Base-by-base conservation (phyloP, 2,329 filamentous ascomycete genomes). In the Colletotrichum sansevieriae region DNA sequence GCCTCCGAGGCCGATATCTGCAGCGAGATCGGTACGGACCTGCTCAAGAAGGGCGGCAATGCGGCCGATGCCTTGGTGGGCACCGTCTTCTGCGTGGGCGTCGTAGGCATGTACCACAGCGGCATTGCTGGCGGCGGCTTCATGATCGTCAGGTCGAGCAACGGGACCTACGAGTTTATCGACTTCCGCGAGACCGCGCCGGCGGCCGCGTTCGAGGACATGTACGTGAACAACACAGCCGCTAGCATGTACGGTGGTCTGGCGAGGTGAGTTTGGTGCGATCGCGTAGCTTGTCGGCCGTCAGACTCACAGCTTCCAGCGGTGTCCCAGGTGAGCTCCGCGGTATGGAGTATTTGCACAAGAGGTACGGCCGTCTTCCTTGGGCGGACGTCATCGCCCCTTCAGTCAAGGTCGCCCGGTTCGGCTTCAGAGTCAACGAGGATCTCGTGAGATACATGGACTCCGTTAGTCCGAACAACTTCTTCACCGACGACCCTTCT, bases 161-260 rank as follows among this genome's bases (percentile, higher is more conserved):
- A 92, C 70, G 91, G 91, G 5, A 80, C 81, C 9, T 95, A 93
- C 75, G 93, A 97, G 73, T 92, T 89, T 72, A 89, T 97, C 72
- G 94, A 97, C 77, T 97, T 96, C 77, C 86, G 94, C 15, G 94
- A 97, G 78, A 93, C 88, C 0, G 94, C 94, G 0, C 94, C 94
- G 1, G 92, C 90, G 0, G 92, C 92, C 1, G 90, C 93, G 0
- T 92, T 86, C 70, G 83, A 95, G 77, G 87, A 94, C 72, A 97
- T 97, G 94, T 97, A 90, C 79, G 88, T 87, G 61, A 88, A 91
- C 70, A 88, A 94, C 72, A 86, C 84, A 0, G 80, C 85, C 4
- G 85, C 85, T 2, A 92, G 91, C 57, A 81, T 93, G 3, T 84
- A 83, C 44, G 91, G 92, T 1, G 93, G 93, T 6, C 81, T 95